These are phyloP conservation scores for Hebeloma cylindrosporum DNA, from an alignment of 768 basidiomycete species.

Conservation along the genomic window DNA sequence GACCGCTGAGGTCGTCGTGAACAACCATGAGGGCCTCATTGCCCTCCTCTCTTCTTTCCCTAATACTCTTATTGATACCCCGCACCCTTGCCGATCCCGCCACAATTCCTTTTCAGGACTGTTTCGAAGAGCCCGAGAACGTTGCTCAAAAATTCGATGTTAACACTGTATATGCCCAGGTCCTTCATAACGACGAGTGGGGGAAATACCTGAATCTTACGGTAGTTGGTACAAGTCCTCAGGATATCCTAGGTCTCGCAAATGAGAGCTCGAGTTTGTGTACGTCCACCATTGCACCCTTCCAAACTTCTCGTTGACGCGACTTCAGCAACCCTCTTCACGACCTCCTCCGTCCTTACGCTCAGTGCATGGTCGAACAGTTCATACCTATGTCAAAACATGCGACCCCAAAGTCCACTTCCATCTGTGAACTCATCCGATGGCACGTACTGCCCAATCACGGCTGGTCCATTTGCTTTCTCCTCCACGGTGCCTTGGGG, in stretches of 20 bases:
- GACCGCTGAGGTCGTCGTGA: constrained; percentile 16
- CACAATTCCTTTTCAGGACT: constrained; percentile 63
- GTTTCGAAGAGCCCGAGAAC: constrained; percentile 53
- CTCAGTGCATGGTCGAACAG: constrained; percentile 69
- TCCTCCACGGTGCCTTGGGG: constrained; percentile 71
- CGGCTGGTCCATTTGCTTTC: constrained; percentile 79
- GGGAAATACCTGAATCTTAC: constrained; percentile 66
- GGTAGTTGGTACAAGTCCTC: constrained; percentile 62
- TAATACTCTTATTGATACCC: constrained; percentile 24
- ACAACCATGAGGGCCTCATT: constrained; percentile 24
- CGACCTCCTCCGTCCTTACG: constrained; percentile 77
- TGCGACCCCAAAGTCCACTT: constrained; percentile 77
- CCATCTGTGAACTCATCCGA: constrained; percentile 41
- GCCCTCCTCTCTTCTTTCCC: constrained; percentile 17
- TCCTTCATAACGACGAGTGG: constrained; percentile 43
- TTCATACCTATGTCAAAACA: constrained; percentile 73
- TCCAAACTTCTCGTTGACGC: constrained; percentile 14
- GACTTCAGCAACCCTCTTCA: constrained; percentile 78
- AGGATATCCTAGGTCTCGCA: constrained; percentile 58
- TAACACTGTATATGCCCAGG: constrained; percentile 71
- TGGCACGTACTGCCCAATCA: constrained; percentile 71
- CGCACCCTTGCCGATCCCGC: constrained; percentile 71
- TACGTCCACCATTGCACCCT: constrained; percentile 35
- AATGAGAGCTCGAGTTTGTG: constrained; percentile 66
- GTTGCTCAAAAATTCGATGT: constrained; percentile 60